Evolutionary conservation across 1,139 yeast genomes (phyloP), one percentile per base, ranked within the genome.

Genomic region (Saccharomyces pastorianus): DNA sequence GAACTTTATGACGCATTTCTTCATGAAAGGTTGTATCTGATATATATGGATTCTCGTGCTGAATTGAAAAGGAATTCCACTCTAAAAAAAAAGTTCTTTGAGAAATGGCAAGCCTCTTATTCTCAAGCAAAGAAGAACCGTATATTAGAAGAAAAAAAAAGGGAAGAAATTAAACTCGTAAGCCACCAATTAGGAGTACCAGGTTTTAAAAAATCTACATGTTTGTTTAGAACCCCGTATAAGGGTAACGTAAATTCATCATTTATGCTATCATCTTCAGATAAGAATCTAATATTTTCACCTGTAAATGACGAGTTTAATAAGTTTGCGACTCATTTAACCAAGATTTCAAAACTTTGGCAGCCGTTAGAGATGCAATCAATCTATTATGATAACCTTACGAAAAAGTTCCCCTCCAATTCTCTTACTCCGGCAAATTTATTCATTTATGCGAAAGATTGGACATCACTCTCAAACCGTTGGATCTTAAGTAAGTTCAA

Each of bases 1-100:
- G 84, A 82, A 46, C 66, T 86, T 1, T 85, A 75, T 58, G 65
- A 70, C 11, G 87, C 89, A 0, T 84, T 87, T 61, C 61, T 87
- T 49, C 75, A 78, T 44, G 91, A 86, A 59, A 70, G 77, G 42
- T 64, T 80, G 0, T 79, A 75, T 58, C 68, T 79, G 38, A 66
- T 73, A 2, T 64, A 74, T 0, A 63, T 78, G 47, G 77, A 79
- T 42, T 63, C 75, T 0, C 64, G 71, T 46, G 84, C 88, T 0
- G 75, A 70, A 17, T 42, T 59, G 48, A 66, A 72, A 51, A 59
- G 66, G 2, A 58, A 56, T 9, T 62, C 60, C 9, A 54, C 76
- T 29, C 73, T 71, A 54, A 62, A 58, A 59, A 59, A 44, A 62
- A 25, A n/a, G 6, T 58, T 34, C 46, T 79, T 25, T 59, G 59